phyloP scores from a whole-genome alignment of 106 monocot genomes.

The Ottelia alismoides region DNA sequence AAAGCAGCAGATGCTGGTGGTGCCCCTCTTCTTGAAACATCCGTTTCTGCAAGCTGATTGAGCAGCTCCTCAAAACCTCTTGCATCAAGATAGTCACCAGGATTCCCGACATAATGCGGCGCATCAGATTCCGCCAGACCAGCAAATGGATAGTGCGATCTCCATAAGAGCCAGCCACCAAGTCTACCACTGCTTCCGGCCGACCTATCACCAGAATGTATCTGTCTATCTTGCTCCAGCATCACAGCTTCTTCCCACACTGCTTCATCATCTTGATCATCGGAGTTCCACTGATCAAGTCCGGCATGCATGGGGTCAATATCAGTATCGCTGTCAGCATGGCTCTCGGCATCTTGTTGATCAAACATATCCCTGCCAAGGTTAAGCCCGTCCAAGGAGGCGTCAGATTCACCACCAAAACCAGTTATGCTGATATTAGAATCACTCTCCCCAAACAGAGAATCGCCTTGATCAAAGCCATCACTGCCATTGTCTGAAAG shows the following conservation, averaged over 20 bases:
- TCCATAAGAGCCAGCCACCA: constrained; percentile 14
- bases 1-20: constrained; percentile 50
- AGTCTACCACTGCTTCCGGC: constrained; percentile 10
- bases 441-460: constrained; percentile 49
- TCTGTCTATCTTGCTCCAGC: constrained; percentile 18
- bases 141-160: background rate
- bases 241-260: constrained; percentile 17
- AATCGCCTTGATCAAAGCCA: constrained; percentile 33
- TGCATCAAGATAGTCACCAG: constrained; percentile 55
- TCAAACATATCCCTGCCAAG: constrained; percentile 24
- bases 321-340: constrained; percentile 34
- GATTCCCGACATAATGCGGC: constrained; percentile 17
- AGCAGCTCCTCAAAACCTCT: constrained; percentile 58
- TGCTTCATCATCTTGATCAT: constrained; percentile 36
- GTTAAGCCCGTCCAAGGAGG: constrained; percentile 39
- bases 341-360: constrained; percentile 34
- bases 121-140: constrained; percentile 28
- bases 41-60: constrained; percentile 59
- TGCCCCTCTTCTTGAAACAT: constrained; percentile 59
- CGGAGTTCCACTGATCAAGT: constrained; percentile 56
- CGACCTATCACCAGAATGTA: constrained; percentile 15
- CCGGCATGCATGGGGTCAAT: constrained; percentile 88
- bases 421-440: constrained; percentile 43
- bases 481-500: constrained; percentile 78
- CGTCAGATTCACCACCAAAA: constrained; percentile 72